phyloP scores from a whole-genome alignment of 2,329 filamentous ascomycete genomes.

The Diaporthe amygdali region DNA sequence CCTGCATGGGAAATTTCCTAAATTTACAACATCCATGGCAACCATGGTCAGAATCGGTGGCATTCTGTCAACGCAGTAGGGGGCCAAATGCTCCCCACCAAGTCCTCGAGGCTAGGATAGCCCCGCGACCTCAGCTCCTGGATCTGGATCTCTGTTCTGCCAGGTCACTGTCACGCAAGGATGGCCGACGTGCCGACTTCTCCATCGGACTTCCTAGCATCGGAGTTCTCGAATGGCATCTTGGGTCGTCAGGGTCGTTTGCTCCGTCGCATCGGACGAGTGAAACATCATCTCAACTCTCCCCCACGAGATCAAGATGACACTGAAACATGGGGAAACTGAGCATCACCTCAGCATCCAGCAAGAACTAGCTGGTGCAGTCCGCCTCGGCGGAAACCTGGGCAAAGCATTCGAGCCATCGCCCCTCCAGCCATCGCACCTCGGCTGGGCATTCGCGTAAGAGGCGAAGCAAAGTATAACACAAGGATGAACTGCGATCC shows the following conservation, averaged over 20 bases:
- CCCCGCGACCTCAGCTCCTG: not conserved
- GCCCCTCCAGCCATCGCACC: not conserved
- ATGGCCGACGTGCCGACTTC: not conserved
- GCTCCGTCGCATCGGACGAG: not conserved
- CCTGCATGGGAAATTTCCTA: not conserved
- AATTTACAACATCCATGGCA: not conserved
- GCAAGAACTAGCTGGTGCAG: not conserved
- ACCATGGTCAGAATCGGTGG: not conserved
- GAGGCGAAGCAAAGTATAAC: not conserved
- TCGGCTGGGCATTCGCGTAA: not conserved
- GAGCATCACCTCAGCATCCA: not conserved
- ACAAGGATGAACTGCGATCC: not conserved
- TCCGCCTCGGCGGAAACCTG: not conserved
- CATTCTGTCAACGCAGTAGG: not conserved
- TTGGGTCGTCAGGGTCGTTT: not conserved
- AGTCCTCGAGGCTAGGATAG: not conserved
- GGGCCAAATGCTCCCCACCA: not conserved
- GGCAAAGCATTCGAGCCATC: not conserved
- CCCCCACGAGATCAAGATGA: not conserved
- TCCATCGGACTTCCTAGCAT: conserved; percentile 5
- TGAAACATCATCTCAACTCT: not conserved
- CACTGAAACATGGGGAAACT: not conserved
- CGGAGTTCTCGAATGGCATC: not conserved
- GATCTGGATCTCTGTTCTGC: not conserved
- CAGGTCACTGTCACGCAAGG: not conserved